Conservation (phyloP, 225 moss, liverwort and hornwort species). For the Marchantia polymorpha region DNA sequence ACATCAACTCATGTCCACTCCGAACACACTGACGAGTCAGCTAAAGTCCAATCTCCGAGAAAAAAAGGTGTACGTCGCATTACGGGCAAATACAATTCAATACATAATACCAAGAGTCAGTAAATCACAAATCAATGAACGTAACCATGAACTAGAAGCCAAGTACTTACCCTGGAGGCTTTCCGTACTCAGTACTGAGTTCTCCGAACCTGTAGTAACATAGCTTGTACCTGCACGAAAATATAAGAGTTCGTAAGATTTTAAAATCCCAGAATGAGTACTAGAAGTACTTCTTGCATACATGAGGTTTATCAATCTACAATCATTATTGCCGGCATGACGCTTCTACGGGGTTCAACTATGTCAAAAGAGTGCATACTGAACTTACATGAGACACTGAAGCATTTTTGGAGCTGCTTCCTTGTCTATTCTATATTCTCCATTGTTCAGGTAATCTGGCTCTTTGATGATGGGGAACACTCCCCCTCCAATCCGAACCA, state of each 20-base stretch:
- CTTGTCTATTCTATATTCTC: constrained; percentile 93
- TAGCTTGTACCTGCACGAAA: constrained; percentile 77
- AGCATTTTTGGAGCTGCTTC: constrained; percentile 97
- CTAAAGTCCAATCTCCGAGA: too few species aligned
- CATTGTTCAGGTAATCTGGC: constrained; percentile 90
- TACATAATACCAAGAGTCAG: too few species aligned
- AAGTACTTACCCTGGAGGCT: constrained; percentile 65
- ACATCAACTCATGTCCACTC: too few species aligned
- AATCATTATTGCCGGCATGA: too few species aligned
- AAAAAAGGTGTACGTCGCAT: too few species aligned
- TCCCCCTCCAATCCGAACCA: constrained; percentile 99
- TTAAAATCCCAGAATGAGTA: neutral
- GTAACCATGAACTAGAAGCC: neutral
- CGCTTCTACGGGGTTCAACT: too few species aligned
- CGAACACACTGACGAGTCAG: too few species aligned
- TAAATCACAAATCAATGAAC: too few species aligned
- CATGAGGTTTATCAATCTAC: neutral
- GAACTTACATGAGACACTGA: constrained; percentile 70
- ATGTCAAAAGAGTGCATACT: too few species aligned
- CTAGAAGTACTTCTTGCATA: neutral
- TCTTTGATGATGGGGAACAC: constrained; percentile 95
- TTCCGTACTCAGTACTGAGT: constrained; percentile 82
- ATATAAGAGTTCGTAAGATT: neutral
- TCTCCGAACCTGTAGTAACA: constrained; percentile 97
- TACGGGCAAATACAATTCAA: neutral